Evolutionary conservation across 805 yeast species (phyloP), one percentile per base, ranked within the genome.

Genomic region (Wickerhamiella lipophila): DNA sequence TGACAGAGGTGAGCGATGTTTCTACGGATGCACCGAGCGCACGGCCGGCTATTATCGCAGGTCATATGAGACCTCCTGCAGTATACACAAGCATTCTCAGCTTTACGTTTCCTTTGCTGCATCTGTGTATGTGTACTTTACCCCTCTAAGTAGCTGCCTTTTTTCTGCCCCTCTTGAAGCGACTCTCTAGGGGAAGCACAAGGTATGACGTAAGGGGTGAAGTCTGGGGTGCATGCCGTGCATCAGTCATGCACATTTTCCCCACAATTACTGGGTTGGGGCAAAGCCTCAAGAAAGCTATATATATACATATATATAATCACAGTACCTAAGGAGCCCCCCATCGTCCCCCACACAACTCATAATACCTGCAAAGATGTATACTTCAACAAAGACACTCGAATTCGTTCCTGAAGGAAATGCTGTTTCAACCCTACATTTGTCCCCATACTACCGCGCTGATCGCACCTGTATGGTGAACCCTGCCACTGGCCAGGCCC

Each of bases 61-160:
- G 86, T 83, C 88, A 88, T 84, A 63, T 88, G 97, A 0, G 95
- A 84, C 49, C 97, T 70, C 35, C 96, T 75, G 62, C 96, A 88
- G 60, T 83, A 88, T 1, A 88, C 82, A 66, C 97, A 88, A 0
- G 97, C 94, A 22, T 55, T 62, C 52, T 57, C 62, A 13, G 57
- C 63, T 46, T 61, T 61, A 12, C 50, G 55, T 18, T 59, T 47
- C 27, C 38, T 46, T 19, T 36, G 41, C 41, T n/a, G 38, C 38
- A 32, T 32, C 18, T n/a, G 15, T n/a, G 19, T n/a, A n/a, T 32
- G 15, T 32, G 4, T 32, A 3, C 15, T 32, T 32, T 13, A 11
- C n/a, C 18, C 9, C 21, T 34, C 22, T 15, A n/a, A n/a, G n/a
- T n/a, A n/a, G n/a, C n/a, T n/a, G n/a, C n/a, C n/a, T n/a, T 13